Evolutionary conservation across 192 early-diverging fungal genomes (phyloP), one percentile per base, ranked within the genome.

Genomic region (Coemansia sp.): DNA sequence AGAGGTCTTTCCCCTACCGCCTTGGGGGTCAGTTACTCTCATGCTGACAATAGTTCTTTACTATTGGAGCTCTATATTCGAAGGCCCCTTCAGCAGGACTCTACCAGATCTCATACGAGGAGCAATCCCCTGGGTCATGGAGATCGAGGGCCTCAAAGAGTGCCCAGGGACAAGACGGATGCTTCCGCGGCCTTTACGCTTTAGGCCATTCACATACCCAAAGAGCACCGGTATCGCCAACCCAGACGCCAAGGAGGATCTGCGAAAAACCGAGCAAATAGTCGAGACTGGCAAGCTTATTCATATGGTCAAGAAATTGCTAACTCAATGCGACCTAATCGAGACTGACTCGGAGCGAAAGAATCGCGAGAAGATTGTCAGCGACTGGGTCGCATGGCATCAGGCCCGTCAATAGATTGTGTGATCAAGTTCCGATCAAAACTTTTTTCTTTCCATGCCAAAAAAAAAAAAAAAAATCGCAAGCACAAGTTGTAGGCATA

Each of bases 121-220:
- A 3, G 19, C 33, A 10, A 38, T 82, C 9, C 79, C 79, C 0
- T 82, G 79, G 79, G 67, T 82, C 17, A 82, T 82, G 79, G 26
- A 73, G n/a, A 64, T 82, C 3, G 79, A 82, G 52, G 30, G 55
- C 53, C 37, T 68, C 3, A 14, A 43, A 1, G 32, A 35, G 40
- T 76, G 74, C 21, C 79, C 79, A 11, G 68, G 70, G 40, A 67
- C 64, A 6, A 66, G 52, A 6, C 26, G 33, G 11, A 42, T 53
- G 7, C 68, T 82, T 43, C 79, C 79, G 3, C 64, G 50, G 8
- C 14, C 67, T n/a, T 23, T 81, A 52, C 40, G 55, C 39, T 50
- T 73, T 42, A 58, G 46, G 42, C 78, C 69, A 28, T 74, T 72
- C 47, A 30, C 57, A 23, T 64, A 69, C 28, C n/a, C 65, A 23